phyloP scores from a whole-genome alignment of 768 basidiomycete genomes.

The Mycena haematopus region DNA sequence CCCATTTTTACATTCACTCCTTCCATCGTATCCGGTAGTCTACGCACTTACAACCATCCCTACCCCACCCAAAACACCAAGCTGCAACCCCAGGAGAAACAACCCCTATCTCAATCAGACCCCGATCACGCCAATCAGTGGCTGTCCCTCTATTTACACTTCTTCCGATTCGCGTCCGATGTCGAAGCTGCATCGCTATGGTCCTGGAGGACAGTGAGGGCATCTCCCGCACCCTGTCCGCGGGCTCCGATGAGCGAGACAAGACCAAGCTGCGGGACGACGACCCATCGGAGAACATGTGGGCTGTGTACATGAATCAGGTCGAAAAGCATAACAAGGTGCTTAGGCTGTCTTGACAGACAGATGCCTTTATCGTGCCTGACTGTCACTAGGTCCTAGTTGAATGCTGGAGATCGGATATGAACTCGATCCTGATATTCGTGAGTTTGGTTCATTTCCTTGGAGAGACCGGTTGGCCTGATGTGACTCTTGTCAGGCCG shows the following conservation, averaged over 20 bases:
- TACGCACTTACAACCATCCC: too few relatives aligned
- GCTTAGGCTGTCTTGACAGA: background rate
- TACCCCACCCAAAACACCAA: too few relatives aligned
- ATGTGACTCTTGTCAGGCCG: conserved; percentile 33
- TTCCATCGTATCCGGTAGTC: too few relatives aligned
- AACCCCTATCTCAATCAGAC: background rate
- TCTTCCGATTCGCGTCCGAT: background rate
- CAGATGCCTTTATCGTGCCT: background rate
- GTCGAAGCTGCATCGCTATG: background rate
- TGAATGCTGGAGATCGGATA: conserved; percentile 27
- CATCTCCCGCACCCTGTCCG: background rate
- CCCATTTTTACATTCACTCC: too few relatives aligned
- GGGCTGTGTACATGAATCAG: conserved; percentile 25
- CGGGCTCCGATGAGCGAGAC: background rate
- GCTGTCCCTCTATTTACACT: conserved; percentile 9
- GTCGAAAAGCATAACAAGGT: conserved; percentile 19
- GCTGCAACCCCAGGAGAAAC: background rate
- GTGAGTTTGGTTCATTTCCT: conserved; percentile 1
- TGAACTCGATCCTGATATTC: conserved; percentile 30
- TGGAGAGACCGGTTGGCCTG: background rate
- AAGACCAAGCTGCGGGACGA: conserved; percentile 16
- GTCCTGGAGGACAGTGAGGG: conserved; percentile 5
- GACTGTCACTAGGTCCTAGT: background rate
- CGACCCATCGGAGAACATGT: conserved; percentile 24
- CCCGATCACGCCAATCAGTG: conserved; percentile 20